These are phyloP conservation scores for Tarenaya hassleriana DNA, from an alignment of 345 rosid species.

Conservation along the genomic window DNA sequence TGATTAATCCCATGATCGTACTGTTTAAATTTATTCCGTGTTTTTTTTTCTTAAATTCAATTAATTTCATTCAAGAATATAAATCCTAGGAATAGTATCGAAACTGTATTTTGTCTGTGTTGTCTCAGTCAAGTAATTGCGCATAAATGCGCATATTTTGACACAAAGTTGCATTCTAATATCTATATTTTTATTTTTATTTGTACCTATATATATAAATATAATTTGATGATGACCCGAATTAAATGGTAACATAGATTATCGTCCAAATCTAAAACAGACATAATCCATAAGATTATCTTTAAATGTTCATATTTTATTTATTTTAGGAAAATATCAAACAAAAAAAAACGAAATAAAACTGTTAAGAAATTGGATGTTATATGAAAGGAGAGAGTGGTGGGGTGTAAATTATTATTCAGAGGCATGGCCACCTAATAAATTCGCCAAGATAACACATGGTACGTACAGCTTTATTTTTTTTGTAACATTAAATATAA, in stretches of 20 bases:
- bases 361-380: neutral
- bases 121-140: too few relatives aligned
- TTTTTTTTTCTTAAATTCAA: neutral
- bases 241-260: too few relatives aligned
- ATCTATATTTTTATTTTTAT: too few relatives aligned
- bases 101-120: too few relatives aligned
- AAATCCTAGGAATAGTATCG: constrained; percentile 16
- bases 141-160: neutral
- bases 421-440: constrained; percentile 34
- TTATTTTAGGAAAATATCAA: too few relatives aligned
- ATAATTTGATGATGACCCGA: too few relatives aligned
- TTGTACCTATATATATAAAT: too few relatives aligned
- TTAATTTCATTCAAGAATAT: constrained; percentile 1
- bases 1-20: constrained; percentile 21
- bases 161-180: neutral
- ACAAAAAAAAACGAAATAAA: neutral
- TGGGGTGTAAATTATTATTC: constrained; percentile 1
- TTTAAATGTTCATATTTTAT: too few relatives aligned
- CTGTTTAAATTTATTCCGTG: constrained; percentile 19
- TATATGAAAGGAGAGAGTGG: constrained; percentile 24
- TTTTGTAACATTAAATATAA: constrained; percentile 2
- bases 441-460: constrained; percentile 27
- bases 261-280: too few relatives aligned
- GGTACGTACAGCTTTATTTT: constrained; percentile 27
- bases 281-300: too few relatives aligned